Evolutionary conservation across 164 flowering plant genomes (phyloP), one percentile per base, ranked within the genome.

Genomic region (Cinnamomum micranthum): DNA sequence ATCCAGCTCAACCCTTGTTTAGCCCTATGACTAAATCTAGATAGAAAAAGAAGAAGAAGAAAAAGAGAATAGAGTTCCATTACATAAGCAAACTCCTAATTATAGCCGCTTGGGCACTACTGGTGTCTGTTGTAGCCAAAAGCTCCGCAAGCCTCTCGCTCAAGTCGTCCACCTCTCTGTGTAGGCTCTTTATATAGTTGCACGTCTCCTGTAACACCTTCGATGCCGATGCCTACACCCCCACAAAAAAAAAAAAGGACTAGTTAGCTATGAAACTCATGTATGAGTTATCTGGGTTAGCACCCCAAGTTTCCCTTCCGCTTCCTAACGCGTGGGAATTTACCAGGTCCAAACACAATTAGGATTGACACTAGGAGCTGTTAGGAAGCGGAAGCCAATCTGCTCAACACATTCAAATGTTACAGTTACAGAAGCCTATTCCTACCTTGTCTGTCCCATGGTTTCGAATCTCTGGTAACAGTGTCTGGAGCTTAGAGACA

Each of bases 171-270:
- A 89, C 91, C 70, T 92, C 93, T 68, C 80, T 78, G 77, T 89
- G 93, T 66, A 92, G 79, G 82, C 74, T 84, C 74, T 85, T 86
- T 23, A 92, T 88, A 84, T 90, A 88, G 79, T 88, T 88, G 84
- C 94, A 91, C 14, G 94, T 88, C 84, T 91, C 97, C 59, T 89
- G 90, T 70, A 90, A 73, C 0, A 92, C 91, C 80, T 80, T 89
- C 0, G 88, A 80, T 10, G 92, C 87, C 22, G 93, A 83, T 72
- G 84, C 93, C 97, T 92, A 58, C 62, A 72, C 66, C 19, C 13
- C 1, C 66, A 1, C 1, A 1, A 1, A 15, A 58, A 55, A 71
- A n/a, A 65, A n/a, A 3, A 59, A 19, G 22, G n/a, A 14, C 22
- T n/a, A 65, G 11, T 12, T 65, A 65, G 24, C 63, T n/a, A 59